phyloP scores from a whole-genome alignment of 208 protist species.

The Trypanosoma cruzi region DNA sequence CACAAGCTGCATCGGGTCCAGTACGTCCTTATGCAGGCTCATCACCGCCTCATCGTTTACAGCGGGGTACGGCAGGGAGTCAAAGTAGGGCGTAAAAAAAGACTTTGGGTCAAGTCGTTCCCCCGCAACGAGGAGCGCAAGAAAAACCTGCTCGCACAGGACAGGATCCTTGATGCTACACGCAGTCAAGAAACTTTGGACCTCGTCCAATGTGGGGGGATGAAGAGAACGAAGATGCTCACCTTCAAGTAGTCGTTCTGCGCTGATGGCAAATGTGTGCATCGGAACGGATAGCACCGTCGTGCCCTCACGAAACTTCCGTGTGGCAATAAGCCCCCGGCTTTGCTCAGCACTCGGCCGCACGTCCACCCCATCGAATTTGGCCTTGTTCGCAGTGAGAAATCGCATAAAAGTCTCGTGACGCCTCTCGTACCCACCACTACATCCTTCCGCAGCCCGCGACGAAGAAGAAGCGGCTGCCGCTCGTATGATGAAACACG shows the following conservation, averaged over 20 bases:
- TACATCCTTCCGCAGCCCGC: background rate
- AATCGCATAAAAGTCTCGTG: slow-evolving; percentile 17
- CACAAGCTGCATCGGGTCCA: slow-evolving; percentile 65
- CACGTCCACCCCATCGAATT: slow-evolving; percentile 52
- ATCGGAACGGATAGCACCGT: slow-evolving; percentile 70
- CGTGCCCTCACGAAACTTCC: slow-evolving; percentile 50
- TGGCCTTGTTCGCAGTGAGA: slow-evolving; percentile 24
- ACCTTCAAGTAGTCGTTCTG: slow-evolving; percentile 40
- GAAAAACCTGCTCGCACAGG: slow-evolving; percentile 70
- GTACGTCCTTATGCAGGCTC: slow-evolving; percentile 59
- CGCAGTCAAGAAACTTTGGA: slow-evolving; percentile 49
- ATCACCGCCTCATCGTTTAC: slow-evolving; percentile 68
- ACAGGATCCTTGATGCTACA: slow-evolving; percentile 69
- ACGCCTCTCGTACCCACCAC: background rate
- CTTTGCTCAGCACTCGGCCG: slow-evolving; percentile 34
- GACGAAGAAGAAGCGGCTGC: background rate
- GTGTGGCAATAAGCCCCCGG: slow-evolving; percentile 57
- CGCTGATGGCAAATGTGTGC: slow-evolving; percentile 36
- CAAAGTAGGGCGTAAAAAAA: slow-evolving; percentile 56
- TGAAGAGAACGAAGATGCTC: slow-evolving; percentile 26
- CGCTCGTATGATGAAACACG: background rate
- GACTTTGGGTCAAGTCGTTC: slow-evolving; percentile 53
- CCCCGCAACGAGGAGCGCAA: slow-evolving; percentile 68
- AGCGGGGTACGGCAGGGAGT: slow-evolving; percentile 69
- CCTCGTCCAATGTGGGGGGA: slow-evolving; percentile 56